These are phyloP conservation scores for Zygotorulaspora florentina DNA, from an alignment of 805 yeast species.

Conservation along the genomic window DNA sequence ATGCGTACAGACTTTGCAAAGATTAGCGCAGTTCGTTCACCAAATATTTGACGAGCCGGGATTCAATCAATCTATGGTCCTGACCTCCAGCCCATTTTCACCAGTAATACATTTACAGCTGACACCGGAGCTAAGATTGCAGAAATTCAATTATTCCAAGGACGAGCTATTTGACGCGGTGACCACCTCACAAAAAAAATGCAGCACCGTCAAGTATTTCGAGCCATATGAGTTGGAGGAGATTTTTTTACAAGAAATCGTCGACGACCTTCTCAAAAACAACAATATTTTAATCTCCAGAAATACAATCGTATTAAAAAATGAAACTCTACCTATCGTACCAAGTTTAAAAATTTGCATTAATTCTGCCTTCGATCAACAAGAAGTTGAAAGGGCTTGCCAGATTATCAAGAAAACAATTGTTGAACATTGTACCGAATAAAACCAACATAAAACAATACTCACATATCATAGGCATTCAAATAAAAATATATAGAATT, in stretches of 20 bases:
- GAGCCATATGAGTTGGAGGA: slow-evolving; percentile 46
- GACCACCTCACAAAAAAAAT: slow-evolving; percentile 30
- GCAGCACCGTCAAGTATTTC: slow-evolving; percentile 32
- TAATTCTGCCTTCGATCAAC: slow-evolving; percentile 43
- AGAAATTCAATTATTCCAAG: slow-evolving; percentile 26
- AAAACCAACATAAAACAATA: neutral
- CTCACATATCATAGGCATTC: too few species aligned
- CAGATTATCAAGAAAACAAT: slow-evolving; percentile 35
- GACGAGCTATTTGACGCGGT: slow-evolving; percentile 28
- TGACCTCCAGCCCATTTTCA: slow-evolving; percentile 56
- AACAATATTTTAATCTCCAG: slow-evolving; percentile 62
- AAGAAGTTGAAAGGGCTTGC: slow-evolving; percentile 45
- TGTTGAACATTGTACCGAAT: slow-evolving; percentile 16
- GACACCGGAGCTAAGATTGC: slow-evolving; percentile 37
- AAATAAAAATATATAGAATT: too few species aligned
- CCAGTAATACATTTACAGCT: slow-evolving; percentile 69
- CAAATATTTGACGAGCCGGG: slow-evolving; percentile 39
- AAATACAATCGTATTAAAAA: slow-evolving; percentile 58
- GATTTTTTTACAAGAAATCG: slow-evolving; percentile 59
- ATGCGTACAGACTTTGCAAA: slow-evolving; percentile 35
- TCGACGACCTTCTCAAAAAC: slow-evolving; percentile 49
- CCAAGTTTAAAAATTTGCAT: slow-evolving; percentile 55
- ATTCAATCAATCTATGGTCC: slow-evolving; percentile 40
- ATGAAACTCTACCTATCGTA: slow-evolving; percentile 66
- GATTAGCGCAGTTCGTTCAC: slow-evolving; percentile 40